Evolutionary conservation across 2,329 filamentous ascomycete species (phyloP).

Genomic region (Stenocarpella maydis): DNA sequence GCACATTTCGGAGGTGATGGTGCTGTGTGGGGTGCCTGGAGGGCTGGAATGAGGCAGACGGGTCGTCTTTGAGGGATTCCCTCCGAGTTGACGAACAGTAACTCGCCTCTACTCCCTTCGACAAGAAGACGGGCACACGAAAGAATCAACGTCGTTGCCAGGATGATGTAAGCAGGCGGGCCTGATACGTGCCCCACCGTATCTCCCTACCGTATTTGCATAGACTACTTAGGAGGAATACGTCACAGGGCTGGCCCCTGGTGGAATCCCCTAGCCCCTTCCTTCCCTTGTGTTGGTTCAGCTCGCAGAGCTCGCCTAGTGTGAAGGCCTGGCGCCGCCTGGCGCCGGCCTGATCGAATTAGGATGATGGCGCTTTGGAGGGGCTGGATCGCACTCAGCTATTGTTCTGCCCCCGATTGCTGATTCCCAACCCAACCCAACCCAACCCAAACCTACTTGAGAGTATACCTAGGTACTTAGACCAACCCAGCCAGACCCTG

Average conservation of each 20-base stretch:
- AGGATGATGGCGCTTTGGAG: slow-evolving; percentile 18
- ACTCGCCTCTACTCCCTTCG: no score
- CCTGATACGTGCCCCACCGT: background rate
- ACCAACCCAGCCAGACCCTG: slow-evolving; percentile 11
- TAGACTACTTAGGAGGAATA: background rate
- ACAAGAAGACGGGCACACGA: no score
- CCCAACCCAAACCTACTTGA: no score
- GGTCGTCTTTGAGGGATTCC: background rate
- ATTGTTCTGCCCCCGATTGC: slow-evolving; percentile 1
- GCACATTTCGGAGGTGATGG: slow-evolving; percentile 27
- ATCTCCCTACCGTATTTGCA: slow-evolving; percentile 6
- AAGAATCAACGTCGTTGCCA: background rate
- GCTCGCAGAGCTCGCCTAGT: slow-evolving; percentile 1
- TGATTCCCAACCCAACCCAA: background rate
- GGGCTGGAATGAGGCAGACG: background rate
- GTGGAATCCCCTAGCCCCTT: background rate
- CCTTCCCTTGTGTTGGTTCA: background rate
- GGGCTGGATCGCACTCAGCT: background rate
- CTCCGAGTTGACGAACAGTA: no score
- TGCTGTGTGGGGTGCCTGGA: background rate
- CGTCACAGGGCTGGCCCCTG: slow-evolving; percentile 20
- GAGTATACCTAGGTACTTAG: no score
- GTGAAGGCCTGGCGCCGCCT: slow-evolving; percentile 7
- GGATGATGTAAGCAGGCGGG: slow-evolving; percentile 7
- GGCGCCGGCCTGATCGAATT: slow-evolving; percentile 3